phyloP scores from a whole-genome alignment of 306 rosid genomes.

The Pachyrhizus erosus region DNA sequence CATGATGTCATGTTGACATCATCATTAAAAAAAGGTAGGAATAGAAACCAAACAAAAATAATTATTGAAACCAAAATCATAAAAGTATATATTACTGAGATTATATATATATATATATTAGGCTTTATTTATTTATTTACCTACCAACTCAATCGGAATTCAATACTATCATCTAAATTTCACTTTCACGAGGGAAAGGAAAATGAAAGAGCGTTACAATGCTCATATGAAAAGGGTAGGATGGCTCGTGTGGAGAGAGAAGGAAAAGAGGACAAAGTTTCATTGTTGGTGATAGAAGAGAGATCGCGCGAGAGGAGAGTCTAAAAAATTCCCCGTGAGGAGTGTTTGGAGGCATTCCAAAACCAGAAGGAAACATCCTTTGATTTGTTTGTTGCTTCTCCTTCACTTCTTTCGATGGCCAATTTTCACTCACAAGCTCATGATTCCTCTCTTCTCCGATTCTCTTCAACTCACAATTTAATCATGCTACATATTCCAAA shows the following conservation, averaged over 20 bases:
- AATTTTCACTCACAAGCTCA: conserved; percentile 67
- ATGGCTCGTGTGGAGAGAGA: conserved; percentile 87
- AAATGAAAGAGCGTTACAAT: conserved; percentile 27
- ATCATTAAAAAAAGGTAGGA: too few species aligned
- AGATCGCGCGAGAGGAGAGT: conserved; percentile 35
- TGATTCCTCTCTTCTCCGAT: conserved; percentile 44
- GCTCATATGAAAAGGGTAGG: conserved; percentile 45
- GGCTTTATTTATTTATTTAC: too few species aligned
- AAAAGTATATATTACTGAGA: too few species aligned
- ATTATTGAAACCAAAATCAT: too few species aligned
- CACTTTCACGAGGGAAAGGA: conserved; percentile 9
- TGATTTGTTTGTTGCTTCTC: conserved; percentile 66
- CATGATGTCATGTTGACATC: too few species aligned
- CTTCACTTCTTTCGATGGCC: conserved; percentile 86
- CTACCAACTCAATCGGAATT: too few species aligned
- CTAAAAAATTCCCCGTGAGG: conserved; percentile 88
- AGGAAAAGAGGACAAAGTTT: conserved; percentile 45
- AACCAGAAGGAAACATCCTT: conserved; percentile 59
- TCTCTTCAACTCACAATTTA: not conserved
- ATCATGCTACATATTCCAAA: too few species aligned
- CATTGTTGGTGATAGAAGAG: conserved; percentile 35
- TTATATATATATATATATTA: too few species aligned
- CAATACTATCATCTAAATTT: not conserved
- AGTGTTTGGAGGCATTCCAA: conserved; percentile 95
- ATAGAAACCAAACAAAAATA: too few species aligned